Base-by-base conservation (phyloP, 306 rosid genomes). In the Trichosanthes cucumerina region DNA sequence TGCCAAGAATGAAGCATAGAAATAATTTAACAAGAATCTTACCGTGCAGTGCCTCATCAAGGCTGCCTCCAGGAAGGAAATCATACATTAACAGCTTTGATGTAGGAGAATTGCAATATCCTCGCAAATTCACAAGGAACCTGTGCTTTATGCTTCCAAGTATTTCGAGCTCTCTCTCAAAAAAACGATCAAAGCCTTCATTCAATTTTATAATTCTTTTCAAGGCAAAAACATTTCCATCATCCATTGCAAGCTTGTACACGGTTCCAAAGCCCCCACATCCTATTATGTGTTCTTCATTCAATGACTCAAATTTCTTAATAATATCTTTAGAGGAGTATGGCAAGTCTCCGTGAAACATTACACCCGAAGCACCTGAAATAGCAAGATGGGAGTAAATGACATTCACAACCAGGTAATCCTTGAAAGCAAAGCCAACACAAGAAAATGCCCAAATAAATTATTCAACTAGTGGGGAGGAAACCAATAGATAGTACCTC, bases 311-410 rank as follows among this genome's bases (percentile, higher is more conserved):
- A 79, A 96, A 83, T 81, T 96, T 96, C 90, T 92, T 96, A 79
- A 96, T 88, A 80, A 96, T 90, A 82, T 96, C 99, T 89, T 96
- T 96, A 0, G 98, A 92, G 72, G 97, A 87, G 88, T 96, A 96
- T n/a, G 99, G 99, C 77, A 96, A 89, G 84, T 96, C 99, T 82
- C 99, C 99, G 72, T 96, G 99, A 86, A 92, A 96, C 97, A 96
- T 93, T 78, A 92, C 98, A 70, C 90, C 90, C 33, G 98, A 92
- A 31, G 99, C 93, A 82, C 99, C 99, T 96, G 87, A 71, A 76
- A 58, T 43, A 80, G 81, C 84, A 83, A 78, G 66, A 65, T 33
- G 60, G 24, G 80, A 71, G 82, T 33, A 77, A 80, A 65, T 81
- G 70, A 79, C 44, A 34, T 80, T 50, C 68, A 80, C 39, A 86